Base-by-base conservation (phyloP, 2,329 filamentous ascomycete species). In the Coniochaeta sp. region DNA sequence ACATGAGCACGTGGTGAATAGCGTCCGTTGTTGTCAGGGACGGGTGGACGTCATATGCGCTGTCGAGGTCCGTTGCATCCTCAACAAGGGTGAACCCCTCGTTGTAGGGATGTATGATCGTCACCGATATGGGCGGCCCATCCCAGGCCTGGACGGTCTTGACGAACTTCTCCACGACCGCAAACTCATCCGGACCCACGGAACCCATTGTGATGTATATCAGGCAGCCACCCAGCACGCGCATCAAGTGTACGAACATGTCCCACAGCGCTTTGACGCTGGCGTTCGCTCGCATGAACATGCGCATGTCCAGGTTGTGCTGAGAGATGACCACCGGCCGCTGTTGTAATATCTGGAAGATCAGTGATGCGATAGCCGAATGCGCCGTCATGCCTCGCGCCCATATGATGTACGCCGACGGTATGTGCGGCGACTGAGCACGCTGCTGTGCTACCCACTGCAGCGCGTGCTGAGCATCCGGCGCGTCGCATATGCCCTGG, bases 21-120 rank as follows among this genome's bases (percentile, higher is more conserved):
- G 61, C 61, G 35, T 63, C 61, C n/a, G 60, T 62, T 2, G 60
- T 62, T 24, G 59, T 60, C 10, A 63, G 56, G 6, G 56, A 59
- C 24, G 61, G 61, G 18, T 63, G 61, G 2, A 63, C 60, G 47
- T 63, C 61, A 40, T 63, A 62, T 38, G 60, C 55, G n/a, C 60
- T 60, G 51, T 63, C 61, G 1, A 63, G 51, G 27, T 63, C 59
- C n/a, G 58, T 56, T 9, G 56, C 57, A 14, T 55, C 53, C 8
- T 59, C 58, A 1, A 56, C 53, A 4, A 52, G 51, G 9, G 53
- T 54, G 28, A 62, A 63, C 1, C 56, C 52, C 48, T 62, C 58
- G 40, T 59, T 49, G 47, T 60, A 61, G 2, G 61, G 61, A 20
- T 63, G 61, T 9, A 63, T 61, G 2, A 63, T 50, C 3, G 59